Evolutionary conservation across 331 rosid species (phyloP).

Genomic region (Erythrophleum ivorense): DNA sequence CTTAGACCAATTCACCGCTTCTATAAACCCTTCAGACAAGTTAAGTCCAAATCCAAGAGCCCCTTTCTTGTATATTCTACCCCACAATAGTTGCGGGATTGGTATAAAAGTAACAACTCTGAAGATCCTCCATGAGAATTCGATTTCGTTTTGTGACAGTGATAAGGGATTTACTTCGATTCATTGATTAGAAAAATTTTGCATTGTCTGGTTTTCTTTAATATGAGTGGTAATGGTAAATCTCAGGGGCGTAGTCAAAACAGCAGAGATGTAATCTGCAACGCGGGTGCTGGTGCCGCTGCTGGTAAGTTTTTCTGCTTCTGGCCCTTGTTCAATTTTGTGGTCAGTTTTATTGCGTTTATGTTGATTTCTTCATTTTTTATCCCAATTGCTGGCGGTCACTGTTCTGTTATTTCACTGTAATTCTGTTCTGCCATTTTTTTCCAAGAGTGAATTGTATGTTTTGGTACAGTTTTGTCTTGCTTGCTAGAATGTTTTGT

Average conservation of each 20-base stretch:
- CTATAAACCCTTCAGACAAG: conserved; percentile 45
- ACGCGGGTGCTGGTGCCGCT: conserved; percentile 89
- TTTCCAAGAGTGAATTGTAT: not conserved
- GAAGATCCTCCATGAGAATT: conserved; percentile 46
- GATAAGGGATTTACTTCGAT: conserved; percentile 8
- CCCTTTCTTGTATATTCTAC: not conserved
- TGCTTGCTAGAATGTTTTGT: not conserved
- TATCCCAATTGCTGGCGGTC: not conserved
- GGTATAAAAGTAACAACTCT: conserved; percentile 28
- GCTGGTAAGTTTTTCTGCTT: conserved; percentile 63
- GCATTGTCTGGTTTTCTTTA: conserved; percentile 29
- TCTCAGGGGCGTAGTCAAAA: conserved; percentile 45
- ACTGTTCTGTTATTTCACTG: not conserved
- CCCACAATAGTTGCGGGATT: not conserved
- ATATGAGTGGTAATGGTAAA: conserved; percentile 63
- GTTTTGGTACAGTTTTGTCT: not conserved
- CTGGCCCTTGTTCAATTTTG: conserved; percentile 1
- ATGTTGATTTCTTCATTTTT: not conserved
- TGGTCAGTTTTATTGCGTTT: conserved; percentile 27
- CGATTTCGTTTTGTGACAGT: conserved; percentile 25
- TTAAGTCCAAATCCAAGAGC: conserved; percentile 10
- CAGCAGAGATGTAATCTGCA: conserved; percentile 52
- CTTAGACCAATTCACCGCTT: conserved; percentile 38
- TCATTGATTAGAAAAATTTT: conserved; percentile 27
- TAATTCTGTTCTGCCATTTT: not conserved